Evolutionary conservation across 192 early-diverging fungal species (phyloP).

Genomic region (Polychytrium aggregatum): DNA sequence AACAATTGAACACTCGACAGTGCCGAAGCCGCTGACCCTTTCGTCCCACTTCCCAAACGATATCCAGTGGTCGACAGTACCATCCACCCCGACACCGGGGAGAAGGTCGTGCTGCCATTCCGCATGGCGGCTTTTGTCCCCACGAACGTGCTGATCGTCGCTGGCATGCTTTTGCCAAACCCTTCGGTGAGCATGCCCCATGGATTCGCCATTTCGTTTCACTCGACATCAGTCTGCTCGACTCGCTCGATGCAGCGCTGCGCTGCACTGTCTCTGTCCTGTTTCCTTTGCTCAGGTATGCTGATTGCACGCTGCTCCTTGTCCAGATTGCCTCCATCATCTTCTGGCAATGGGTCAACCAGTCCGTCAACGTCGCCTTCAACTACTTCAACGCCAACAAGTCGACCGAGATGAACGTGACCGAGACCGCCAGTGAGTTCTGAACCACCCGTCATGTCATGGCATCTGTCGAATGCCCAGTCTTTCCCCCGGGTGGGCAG

Average conservation of each 20-base stretch:
- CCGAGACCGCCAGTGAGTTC: conserved; percentile 62
- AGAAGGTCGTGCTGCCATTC: conserved; percentile 66
- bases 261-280: too few species aligned
- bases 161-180: conserved; percentile 75
- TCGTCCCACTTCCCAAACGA: not conserved
- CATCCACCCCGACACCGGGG: conserved; percentile 71
- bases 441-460: too few species aligned
- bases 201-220: too few species aligned
- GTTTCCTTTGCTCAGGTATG: conserved; percentile 2
- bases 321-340: conserved; percentile 27
- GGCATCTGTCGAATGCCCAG: too few species aligned
- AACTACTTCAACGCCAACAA: conserved; percentile 80
- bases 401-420: conserved; percentile 58
- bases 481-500: too few species aligned
- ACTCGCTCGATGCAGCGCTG: too few species aligned
- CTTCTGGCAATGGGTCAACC: conserved; percentile 77
- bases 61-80: conserved; percentile 57
- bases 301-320: not conserved
- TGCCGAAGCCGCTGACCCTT: not conserved
- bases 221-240: too few species aligned
- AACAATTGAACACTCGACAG: not conserved
- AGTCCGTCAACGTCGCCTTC: conserved; percentile 73
- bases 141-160: conserved; percentile 70
- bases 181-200: conserved; percentile 45
- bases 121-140: conserved; percentile 78